Evolutionary conservation across 225 moss, liverwort and hornwort genomes (phyloP), one percentile per base, ranked within the genome.

Genomic region (Sphagnum contortum): DNA sequence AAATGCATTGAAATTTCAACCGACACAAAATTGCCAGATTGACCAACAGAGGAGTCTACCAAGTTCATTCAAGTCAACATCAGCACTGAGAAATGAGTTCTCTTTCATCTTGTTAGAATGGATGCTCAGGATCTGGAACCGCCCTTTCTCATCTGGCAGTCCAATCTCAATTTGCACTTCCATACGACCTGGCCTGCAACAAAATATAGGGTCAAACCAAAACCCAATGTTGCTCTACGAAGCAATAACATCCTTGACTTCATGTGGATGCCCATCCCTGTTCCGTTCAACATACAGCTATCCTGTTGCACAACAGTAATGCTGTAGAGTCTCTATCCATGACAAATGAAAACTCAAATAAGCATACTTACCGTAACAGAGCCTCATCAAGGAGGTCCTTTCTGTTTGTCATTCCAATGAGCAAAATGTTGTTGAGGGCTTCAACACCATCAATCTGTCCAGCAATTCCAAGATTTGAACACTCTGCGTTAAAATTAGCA

Each of bases 121-220:
- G 50, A 96, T 96, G 69, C 74, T 80, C 72, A 96, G 80, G 70
- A 96, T 96, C 72, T 96, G 95, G 60, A 79, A n/a, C 68, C 95
- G 95, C 54, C 95, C 95, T 64, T 71, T 86, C 74, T 96, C 92
- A 71, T 96, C 90, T 69, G 92, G 95, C 72, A 96, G 69, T 64
- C 95, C 95, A 71, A 96, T 96, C 68, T 96, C 95, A 70, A 96
- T 96, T 72, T 96, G 95, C 73, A 96, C 92, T 77, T 96, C 95
- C 76, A 96, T 87, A 78, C 95, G 92, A 60, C 95, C 95, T 75
- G 92, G 95, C 64, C 91, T 94, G 88, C 59, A 72, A 29, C 45
- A 64, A 29, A 29, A 29, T 29, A 29, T 0, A 29, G 29, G 29
- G 29, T 29, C 29, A 29, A 29, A 29, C 29, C 29, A 29, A 29